Conservation (phyloP, 306 rosid species). For the Dryas drummondii region DNA sequence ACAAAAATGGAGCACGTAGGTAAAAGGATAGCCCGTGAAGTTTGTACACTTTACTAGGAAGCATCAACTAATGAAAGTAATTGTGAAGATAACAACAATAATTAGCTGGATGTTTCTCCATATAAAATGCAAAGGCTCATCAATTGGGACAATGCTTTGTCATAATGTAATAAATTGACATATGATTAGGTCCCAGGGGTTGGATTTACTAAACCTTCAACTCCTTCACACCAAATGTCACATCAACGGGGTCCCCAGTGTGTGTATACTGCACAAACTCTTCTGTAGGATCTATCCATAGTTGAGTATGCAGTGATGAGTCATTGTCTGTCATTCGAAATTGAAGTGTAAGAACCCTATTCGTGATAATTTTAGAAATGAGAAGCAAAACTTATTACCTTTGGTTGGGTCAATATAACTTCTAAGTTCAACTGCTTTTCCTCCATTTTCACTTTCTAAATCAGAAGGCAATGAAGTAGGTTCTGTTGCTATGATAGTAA, state of each 20-base stretch:
- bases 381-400: slow-evolving; percentile 43
- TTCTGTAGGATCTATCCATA: slow-evolving; percentile 95
- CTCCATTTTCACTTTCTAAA: slow-evolving; percentile 73
- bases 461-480: slow-evolving; percentile 69
- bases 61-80: slow-evolving; percentile 3
- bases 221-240: slow-evolving; percentile 92
- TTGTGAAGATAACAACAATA: slow-evolving; percentile 9
- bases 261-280: slow-evolving; percentile 87
- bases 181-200: slow-evolving; percentile 5
- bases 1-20: not conserved
- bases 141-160: not conserved
- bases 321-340: slow-evolving; percentile 64
- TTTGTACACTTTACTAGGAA: not conserved
- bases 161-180: not conserved
- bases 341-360: slow-evolving; percentile 22
- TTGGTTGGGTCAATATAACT: slow-evolving; percentile 94
- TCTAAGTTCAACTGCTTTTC: slow-evolving; percentile 90
- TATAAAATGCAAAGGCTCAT: not conserved
- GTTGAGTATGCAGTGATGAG: slow-evolving; percentile 75
- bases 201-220: slow-evolving; percentile 62
- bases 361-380: slow-evolving; percentile 16
- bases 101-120: slow-evolving; percentile 18
- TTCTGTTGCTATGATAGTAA: slow-evolving; percentile 88
- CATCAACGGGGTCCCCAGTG: slow-evolving; percentile 81
- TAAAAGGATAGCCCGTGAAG: not conserved